Percentiles rank a stretch among this genome's conserved stretches.
Evolutionary conservation across 257 asterid genomes (phyloP).

Genomic region (Orobanche coerulescens): DNA sequence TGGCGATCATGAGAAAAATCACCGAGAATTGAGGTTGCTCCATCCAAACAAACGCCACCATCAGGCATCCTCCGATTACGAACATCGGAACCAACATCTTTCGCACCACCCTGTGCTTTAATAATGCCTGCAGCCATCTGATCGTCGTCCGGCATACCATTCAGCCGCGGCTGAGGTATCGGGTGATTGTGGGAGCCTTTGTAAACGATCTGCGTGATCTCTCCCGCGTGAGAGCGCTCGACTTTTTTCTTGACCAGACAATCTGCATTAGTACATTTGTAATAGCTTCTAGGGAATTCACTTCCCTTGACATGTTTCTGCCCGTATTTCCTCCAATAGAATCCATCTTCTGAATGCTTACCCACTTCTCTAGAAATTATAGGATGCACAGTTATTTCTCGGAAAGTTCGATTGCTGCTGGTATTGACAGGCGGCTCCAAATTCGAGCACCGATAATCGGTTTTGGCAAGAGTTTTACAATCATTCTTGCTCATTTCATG

Average conservation of each 20-base stretch:
- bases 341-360: constrained; percentile 52
- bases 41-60: constrained; percentile 22
- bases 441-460: background rate
- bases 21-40: background rate
- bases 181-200: constrained; percentile 69
- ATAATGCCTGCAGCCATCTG: constrained; percentile 9
- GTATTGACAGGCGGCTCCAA: background rate
- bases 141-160: constrained; percentile 18
- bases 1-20: background rate
- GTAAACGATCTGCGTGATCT: constrained; percentile 52
- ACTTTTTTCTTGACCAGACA: constrained; percentile 63
- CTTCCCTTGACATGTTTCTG: constrained; percentile 82
- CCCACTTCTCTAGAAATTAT: constrained; percentile 27
- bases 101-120: constrained; percentile 9
- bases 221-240: constrained; percentile 55
- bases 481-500: constrained; percentile 20
- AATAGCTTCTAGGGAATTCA: constrained; percentile 66
- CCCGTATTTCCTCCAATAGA: constrained; percentile 71
- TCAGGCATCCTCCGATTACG: constrained; percentile 28
- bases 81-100: constrained; percentile 12
- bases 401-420: too few relatives aligned
- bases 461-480: constrained; percentile 15
- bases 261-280: constrained; percentile 48
- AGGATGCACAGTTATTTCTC: background rate
- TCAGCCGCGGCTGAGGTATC: constrained; percentile 32